Conservation (phyloP, 495 filamentous ascomycete genomes). For the Lophiostoma macrostomum region DNA sequence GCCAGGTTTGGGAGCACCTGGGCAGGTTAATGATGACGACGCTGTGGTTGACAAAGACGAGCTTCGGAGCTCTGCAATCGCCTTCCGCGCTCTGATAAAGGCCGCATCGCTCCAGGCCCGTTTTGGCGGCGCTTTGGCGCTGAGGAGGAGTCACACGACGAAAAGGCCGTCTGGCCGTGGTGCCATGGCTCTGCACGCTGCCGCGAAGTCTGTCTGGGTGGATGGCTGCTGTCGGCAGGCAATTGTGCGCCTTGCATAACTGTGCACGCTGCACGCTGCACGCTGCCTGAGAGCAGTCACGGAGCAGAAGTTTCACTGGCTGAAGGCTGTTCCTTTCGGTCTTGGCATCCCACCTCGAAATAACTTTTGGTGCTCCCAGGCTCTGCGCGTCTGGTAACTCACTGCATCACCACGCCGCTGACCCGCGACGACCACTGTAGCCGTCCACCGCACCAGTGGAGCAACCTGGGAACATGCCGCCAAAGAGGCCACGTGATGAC, state of each 20-base stretch:
- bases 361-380: background rate
- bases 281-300: no score
- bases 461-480: conserved; percentile 63
- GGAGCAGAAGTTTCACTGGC: no score
- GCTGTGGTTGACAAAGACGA: conserved; percentile 3
- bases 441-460: no score
- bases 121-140: background rate
- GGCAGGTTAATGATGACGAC: conserved; percentile 11
- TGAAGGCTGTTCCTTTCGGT: no score
- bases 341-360: background rate
- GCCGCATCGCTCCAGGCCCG: conserved; percentile 9
- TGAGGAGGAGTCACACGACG: conserved; percentile 4
- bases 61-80: conserved; percentile 15
- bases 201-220: conserved; percentile 8
- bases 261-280: background rate
- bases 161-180: background rate
- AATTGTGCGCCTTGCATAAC: conserved; percentile 5
- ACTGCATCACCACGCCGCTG: background rate
- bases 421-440: conserved; percentile 1
- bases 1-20: background rate
- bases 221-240: background rate
- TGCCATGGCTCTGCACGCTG: background rate
- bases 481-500: conserved; percentile 54
- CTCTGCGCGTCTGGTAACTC: no score
- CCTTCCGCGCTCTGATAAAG: background rate